These are phyloP conservation scores for Coemansia umbellata DNA, from an alignment of 192 early-diverging fungal genomes.

Conservation along the genomic window DNA sequence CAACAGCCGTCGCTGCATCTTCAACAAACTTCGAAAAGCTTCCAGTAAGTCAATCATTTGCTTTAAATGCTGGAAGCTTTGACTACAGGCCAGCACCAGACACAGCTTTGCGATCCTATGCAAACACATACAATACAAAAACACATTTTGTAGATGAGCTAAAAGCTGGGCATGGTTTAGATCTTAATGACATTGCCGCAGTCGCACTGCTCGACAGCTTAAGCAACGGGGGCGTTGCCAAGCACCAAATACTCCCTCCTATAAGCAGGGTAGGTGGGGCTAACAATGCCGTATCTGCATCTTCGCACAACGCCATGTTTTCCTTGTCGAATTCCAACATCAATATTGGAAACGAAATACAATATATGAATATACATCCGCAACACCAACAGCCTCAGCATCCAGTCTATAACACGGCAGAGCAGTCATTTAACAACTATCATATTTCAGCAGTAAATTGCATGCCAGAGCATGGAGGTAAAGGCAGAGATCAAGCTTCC, in stretches of 20 bases:
- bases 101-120: background rate
- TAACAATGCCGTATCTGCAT: background rate
- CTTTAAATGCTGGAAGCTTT: too few relatives aligned
- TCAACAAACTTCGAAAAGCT: too few relatives aligned
- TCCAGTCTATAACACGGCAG: background rate
- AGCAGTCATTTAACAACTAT: constrained; percentile 26
- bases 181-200: constrained; percentile 43
- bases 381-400: background rate
- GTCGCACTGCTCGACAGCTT: constrained; percentile 47
- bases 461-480: too few relatives aligned
- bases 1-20: constrained; percentile 13
- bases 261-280: background rate
- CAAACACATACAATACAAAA: background rate
- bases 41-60: too few relatives aligned
- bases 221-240: constrained; percentile 12
- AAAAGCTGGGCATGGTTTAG: constrained; percentile 8
- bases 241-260: constrained; percentile 5
- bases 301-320: background rate
- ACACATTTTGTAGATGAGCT: background rate
- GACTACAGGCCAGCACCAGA: background rate
- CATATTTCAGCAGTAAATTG: constrained; percentile 16
- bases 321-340: background rate
- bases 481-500: too few relatives aligned
- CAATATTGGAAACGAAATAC: background rate
- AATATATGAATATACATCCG: background rate